A percentile compares a stretch with the other conserved stretches of the same genome.
These are phyloP conservation scores for Lipomyces sp. DNA, from an alignment of 805 yeast genomes.

Conservation along the genomic window DNA sequence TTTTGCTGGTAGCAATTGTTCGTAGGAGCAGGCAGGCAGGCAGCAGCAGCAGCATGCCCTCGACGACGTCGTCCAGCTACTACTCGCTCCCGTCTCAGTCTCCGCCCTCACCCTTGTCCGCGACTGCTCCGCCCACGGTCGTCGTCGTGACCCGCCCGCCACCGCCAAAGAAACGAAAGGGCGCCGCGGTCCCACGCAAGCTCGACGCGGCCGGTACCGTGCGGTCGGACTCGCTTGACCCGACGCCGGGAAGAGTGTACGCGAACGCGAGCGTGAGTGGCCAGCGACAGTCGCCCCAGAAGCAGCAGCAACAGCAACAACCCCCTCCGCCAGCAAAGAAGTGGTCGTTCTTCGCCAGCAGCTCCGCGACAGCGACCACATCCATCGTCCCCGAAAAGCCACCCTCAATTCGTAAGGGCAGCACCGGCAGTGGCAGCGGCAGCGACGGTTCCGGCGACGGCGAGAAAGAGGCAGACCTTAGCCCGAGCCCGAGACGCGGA, in stretches of 20 bases:
- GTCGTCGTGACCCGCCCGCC: not conserved
- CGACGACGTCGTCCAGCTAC: slow-evolving; percentile 9
- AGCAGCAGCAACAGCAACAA: not conserved
- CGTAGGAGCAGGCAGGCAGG: too few species aligned
- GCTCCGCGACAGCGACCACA: not conserved
- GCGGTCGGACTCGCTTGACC: slow-evolving; percentile 10
- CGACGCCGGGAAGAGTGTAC: too few species aligned
- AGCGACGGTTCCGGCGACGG: slow-evolving; percentile 1
- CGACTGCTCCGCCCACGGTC: not conserved
- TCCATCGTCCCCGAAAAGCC: not conserved
- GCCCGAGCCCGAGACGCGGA: not conserved
- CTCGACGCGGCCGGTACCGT: slow-evolving; percentile 15
- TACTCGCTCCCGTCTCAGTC: slow-evolving; percentile 21
- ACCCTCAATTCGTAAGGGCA: not conserved
- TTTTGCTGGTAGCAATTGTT: too few species aligned
- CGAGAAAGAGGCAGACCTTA: slow-evolving; percentile 2
- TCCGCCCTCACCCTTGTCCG: slow-evolving; percentile 11
- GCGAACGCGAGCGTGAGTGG: not conserved
- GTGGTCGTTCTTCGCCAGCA: too few species aligned
- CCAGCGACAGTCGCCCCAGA: not conserved
- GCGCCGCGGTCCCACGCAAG: slow-evolving; percentile 14
- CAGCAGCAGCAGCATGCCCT: too few species aligned
- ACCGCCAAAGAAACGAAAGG: not conserved
- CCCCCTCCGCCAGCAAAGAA: not conserved
- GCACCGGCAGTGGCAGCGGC: slow-evolving; percentile 12